phyloP scores from a whole-genome alignment of 1,284 basidiomycete genomes.

The Takashimella tepidaria region DNA sequence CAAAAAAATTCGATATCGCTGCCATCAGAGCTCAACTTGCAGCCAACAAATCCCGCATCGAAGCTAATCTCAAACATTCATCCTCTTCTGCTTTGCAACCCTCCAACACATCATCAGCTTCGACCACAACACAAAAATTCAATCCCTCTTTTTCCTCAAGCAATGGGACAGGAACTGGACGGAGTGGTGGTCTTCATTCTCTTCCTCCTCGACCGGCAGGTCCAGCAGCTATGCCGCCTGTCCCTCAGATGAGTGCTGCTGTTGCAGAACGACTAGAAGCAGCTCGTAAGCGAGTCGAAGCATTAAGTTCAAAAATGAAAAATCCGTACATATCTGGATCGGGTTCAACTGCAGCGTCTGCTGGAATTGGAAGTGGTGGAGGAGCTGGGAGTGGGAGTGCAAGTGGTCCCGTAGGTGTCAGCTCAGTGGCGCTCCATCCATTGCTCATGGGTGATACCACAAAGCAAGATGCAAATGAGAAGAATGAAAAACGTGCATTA shows the following conservation, averaged over 20 bases:
- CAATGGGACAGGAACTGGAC: neutral
- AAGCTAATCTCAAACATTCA: conserved; percentile 49
- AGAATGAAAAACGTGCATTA: conserved; percentile 41
- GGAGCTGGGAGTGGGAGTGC: conserved; percentile 1
- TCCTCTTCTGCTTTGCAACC: too few relatives aligned
- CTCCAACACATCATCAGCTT: conserved; percentile 39
- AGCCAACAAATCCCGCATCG: conserved; percentile 75
- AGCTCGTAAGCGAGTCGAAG: conserved; percentile 69
- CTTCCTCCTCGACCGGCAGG: conserved; percentile 33
- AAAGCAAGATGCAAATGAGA: conserved; percentile 16
- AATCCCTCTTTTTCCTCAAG: neutral
- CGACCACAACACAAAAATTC: conserved; percentile 15
- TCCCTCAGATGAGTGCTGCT: conserved; percentile 55
- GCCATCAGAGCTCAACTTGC: conserved; percentile 64
- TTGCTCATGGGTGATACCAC: conserved; percentile 62
- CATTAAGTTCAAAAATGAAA: conserved; percentile 40
- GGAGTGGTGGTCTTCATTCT: too few relatives aligned
- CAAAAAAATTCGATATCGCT: conserved; percentile 16
- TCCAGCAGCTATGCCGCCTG: conserved; percentile 45
- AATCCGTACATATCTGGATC: conserved; percentile 7
- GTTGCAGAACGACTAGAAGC: conserved; percentile 67
- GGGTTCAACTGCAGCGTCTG: neutral
- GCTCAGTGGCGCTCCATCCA: conserved; percentile 71
- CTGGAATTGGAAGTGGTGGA: conserved; percentile 4
- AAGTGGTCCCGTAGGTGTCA: conserved; percentile 8